These are phyloP conservation scores for Ichthyophonus hoferi DNA, from an alignment of 208 protist genomes.

Conservation along the genomic window DNA sequence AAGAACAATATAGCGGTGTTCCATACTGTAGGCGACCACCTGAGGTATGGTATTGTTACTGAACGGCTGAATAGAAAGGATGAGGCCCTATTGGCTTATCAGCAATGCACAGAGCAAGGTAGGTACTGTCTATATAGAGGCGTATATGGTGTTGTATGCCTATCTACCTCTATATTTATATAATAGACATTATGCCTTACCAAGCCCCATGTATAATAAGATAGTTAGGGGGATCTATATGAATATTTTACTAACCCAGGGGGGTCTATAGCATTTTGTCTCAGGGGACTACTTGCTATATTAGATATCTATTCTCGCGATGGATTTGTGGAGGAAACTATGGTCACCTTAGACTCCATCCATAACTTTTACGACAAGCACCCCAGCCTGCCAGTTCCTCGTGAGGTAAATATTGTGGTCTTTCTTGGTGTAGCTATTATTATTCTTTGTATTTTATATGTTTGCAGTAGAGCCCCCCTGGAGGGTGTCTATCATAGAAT, in stretches of 20 bases:
- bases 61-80: conserved; percentile 1
- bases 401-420: too few species aligned
- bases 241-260: too few species aligned
- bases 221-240: too few species aligned
- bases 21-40: conserved; percentile 23
- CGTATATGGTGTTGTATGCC: neutral
- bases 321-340: conserved; percentile 27
- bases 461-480: too few species aligned
- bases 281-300: conserved; percentile 13
- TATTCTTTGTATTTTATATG: too few species aligned
- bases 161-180: neutral
- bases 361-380: neutral
- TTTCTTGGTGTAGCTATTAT: too few species aligned
- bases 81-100: neutral
- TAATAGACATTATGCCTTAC: too few species aligned
- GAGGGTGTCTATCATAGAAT: too few species aligned
- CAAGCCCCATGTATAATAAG: too few species aligned
- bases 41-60: conserved; percentile 10
- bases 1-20: neutral
- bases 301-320: conserved; percentile 10
- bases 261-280: conserved; percentile 28
- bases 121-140: neutral
- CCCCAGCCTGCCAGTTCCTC: neutral
- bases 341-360: conserved; percentile 3
- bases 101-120: conserved; percentile 18